Base-by-base conservation (phyloP, 768 basidiomycete species). In the Suillus bovinus region DNA sequence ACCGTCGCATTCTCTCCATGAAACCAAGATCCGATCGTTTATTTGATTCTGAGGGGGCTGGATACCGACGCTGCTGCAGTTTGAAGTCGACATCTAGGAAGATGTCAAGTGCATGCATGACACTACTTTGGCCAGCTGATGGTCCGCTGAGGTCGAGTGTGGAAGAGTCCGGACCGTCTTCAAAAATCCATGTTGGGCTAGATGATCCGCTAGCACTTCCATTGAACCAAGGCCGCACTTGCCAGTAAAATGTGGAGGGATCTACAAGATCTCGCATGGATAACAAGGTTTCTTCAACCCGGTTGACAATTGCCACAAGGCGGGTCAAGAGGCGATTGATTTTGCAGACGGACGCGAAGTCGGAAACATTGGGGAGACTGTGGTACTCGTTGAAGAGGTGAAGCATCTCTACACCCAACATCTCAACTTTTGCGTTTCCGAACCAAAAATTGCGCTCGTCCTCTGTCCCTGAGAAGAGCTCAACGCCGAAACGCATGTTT, bases 1-100 rank as follows among this genome's bases (percentile, higher is more conserved):
- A 99, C 24, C 85, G 84, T 61, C 92, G 79, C 95, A 97, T 97
- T 54, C 93, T 84, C 62, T 90, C 88, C 89, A 99, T 94, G 78
- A 98, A 98, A 0, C 87, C 85, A 41, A 77, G 81, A 74, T 85
- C 92, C 44, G 82, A 89, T 68, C 74, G 83, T 76, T 84, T 87
- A 72, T 92, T 86, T 61, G 79, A 74, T 53, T 81, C 75, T 59
- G 91, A 87, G 59, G 94, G 82, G 27, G 84, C 77, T 64, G 90
- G 91, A 75, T 85, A 77, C 69, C 88, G 81, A 73, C 86, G 81
- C 64, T 88, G 82, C 47, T 85, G 81, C 71, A 94, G 87, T 65
- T 89, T 89, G 76, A 93, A 90, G 76, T 99, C 89, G 73, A 97
- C 88, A 64, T 94, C 91, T 54, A 93, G 83, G 80, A 93, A 93